Base-by-base conservation (phyloP, 768 basidiomycete genomes). In the Lactarius deliciosus region DNA sequence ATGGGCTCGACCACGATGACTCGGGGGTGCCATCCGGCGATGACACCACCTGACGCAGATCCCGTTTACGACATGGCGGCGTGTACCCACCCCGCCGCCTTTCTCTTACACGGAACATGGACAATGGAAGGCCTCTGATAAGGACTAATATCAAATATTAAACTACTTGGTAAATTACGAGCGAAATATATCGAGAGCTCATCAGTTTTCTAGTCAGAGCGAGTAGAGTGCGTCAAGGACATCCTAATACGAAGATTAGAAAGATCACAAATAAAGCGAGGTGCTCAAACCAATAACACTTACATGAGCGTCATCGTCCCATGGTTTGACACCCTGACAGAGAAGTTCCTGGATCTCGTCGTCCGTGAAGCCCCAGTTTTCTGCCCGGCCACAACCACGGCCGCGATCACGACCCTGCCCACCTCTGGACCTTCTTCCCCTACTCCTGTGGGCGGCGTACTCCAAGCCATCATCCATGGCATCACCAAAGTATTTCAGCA, bases 281-380 rank as follows among this genome's bases (percentile, higher is more conserved):
- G 4, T 7, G 25, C 45, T 8, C 1, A 11, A 38, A 38, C 36
- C 13, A 38, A 38, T 11, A 38, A 50, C 8, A 73, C 78, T 22
- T 65, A 81, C 81, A 67, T 72, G 65, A 56, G 80, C 79, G 69
- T 81, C 77, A 5, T 80, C 78, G 16, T 83, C 81, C 79, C 81
- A 81, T 8, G 81, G 80, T 58, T 77, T 81, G 3, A 81, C 77
- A 1, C 80, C 80, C 3, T 81, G 76, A 40, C 60, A 72, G 10
- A 77, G 13, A 10, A 81, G 73, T 60, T 80, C 80, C 1, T 75
- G 65, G 56, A 45, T 18, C 8, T 45, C 43, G 18, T 45, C 43
- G 18, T 45, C 43, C 18, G 43, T 25, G 56, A 22, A 38, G 11
- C 38, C 38, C 38, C 41, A 30, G 18, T 25, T 36, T 38, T 34